These are phyloP conservation scores for Trichosanthes truncata DNA, from an alignment of 306 rosid genomes.

Conservation along the genomic window DNA sequence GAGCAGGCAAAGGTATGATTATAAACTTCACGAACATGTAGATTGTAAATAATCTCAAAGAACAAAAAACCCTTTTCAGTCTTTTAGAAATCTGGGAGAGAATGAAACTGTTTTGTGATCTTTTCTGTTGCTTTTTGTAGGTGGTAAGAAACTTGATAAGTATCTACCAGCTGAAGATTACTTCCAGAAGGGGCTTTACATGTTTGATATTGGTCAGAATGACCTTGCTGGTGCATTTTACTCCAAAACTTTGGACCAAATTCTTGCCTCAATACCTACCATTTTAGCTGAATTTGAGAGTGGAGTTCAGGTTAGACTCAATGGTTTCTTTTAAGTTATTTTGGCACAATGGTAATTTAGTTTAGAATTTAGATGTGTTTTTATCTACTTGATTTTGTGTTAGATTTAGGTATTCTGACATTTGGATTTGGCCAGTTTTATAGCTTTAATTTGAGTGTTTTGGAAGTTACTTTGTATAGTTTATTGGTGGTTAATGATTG, in stretches of 20 bases:
- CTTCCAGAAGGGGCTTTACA: slow-evolving; percentile 61
- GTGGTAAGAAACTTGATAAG: slow-evolving; percentile 39
- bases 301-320: slow-evolving; percentile 52
- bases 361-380: background rate
- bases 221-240: slow-evolving; percentile 83
- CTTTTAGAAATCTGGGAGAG: background rate
- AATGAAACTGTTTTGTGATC: background rate
- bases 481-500: background rate
- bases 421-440: background rate
- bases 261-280: slow-evolving; percentile 61
- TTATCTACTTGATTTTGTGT: background rate
- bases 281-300: slow-evolving; percentile 58
- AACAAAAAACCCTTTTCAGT: background rate
- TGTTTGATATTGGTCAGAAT: slow-evolving; percentile 92
- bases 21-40: background rate
- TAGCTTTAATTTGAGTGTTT: background rate
- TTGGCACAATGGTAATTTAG: background rate
- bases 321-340: background rate
- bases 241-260: slow-evolving; percentile 59
- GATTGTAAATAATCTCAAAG: background rate
- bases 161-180: slow-evolving; percentile 49
- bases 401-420: background rate
- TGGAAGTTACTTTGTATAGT: background rate
- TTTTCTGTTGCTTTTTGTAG: background rate
- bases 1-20: slow-evolving; percentile 33